Conservation (phyloP, 768 basidiomycete genomes). For the Daedaleopsis nitida region DNA sequence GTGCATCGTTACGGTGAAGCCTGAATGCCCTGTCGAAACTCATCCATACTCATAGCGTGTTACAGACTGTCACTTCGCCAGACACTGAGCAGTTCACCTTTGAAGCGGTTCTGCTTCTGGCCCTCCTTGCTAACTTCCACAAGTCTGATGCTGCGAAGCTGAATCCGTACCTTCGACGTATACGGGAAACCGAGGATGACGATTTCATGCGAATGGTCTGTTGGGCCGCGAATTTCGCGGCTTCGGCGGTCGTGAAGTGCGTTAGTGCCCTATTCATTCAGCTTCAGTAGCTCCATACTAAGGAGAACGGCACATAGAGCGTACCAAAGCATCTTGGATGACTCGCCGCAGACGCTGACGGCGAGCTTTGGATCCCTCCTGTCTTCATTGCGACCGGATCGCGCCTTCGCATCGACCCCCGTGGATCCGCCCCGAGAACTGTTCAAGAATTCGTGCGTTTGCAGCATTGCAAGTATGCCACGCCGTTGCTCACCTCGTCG, state of each 20-base stretch:
- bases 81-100: slow-evolving; percentile 59
- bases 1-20: slow-evolving; percentile 37
- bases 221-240: slow-evolving; percentile 55
- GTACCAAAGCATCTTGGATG: slow-evolving; percentile 58
- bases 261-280: slow-evolving; percentile 14
- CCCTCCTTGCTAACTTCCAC: slow-evolving; percentile 69
- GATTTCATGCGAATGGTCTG: slow-evolving; percentile 59
- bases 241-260: slow-evolving; percentile 54
- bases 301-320: slow-evolving; percentile 38
- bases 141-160: slow-evolving; percentile 70
- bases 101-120: slow-evolving; percentile 60
- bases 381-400: slow-evolving; percentile 54
- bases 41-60: background rate
- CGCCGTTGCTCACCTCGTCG: background rate
- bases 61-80: slow-evolving; percentile 56
- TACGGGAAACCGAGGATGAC: slow-evolving; percentile 48
- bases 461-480: too few species aligned
- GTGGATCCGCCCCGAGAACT: slow-evolving; percentile 51
- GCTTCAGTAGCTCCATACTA: too few species aligned
- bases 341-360: slow-evolving; percentile 50
- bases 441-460: slow-evolving; percentile 57
- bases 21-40: slow-evolving; percentile 36
- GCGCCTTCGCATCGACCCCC: slow-evolving; percentile 49
- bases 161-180: slow-evolving; percentile 62
- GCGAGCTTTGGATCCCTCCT: slow-evolving; percentile 56